Base-by-base conservation (phyloP, 2,329 filamentous ascomycete species). In the Colletotrichum salicis region DNA sequence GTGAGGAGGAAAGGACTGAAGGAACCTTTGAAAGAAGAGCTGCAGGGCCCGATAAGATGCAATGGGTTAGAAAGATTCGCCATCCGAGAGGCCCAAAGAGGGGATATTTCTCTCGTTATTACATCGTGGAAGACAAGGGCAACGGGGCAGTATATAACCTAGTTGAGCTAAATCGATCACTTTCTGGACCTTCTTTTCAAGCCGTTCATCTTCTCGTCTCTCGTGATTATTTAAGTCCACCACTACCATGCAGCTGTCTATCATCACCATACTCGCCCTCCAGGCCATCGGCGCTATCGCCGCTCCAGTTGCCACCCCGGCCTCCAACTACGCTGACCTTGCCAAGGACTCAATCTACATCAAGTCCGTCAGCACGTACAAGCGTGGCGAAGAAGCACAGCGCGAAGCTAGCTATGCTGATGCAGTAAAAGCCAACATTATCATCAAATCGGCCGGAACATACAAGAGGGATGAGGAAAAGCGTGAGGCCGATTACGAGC, bases 201-300 rank as follows among this genome's bases (percentile, higher is more conserved):
- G 8, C n/a, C 41, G 7, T 48, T 19, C 19, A n/a, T 48, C 29
- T 27, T 13, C 10, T 11, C 5, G 13, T 4, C 6, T 8, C 6
- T 12, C 5, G 29, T 13, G 5, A 19, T 27, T 11, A 7, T 11
- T 48, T 7, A 19, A 52, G 2, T 24, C 11, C n/a, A 5, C 12
- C 10, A 6, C 8, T 33, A 37, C 7, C 8, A 71, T 71, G 69
- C 69, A 68, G 15, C 22, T 71, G 31, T 68, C 64, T 13, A 22
- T 57, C 6, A n/a, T 59, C n/a, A 29, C 45, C 15, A 5, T 63
- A 27, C 22, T 71, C n/a, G 64, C 64, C 15, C 52, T 71, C 10
- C 69, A 71, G 45, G 69, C 69, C 15, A n/a, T 68, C 13, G 69
- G 51, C 52, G 58, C 24, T 33, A n/a, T 71, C 27, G 69, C 64